These are phyloP conservation scores for Leccinum longicurvipes DNA, from an alignment of 768 basidiomycete genomes.

Conservation along the genomic window DNA sequence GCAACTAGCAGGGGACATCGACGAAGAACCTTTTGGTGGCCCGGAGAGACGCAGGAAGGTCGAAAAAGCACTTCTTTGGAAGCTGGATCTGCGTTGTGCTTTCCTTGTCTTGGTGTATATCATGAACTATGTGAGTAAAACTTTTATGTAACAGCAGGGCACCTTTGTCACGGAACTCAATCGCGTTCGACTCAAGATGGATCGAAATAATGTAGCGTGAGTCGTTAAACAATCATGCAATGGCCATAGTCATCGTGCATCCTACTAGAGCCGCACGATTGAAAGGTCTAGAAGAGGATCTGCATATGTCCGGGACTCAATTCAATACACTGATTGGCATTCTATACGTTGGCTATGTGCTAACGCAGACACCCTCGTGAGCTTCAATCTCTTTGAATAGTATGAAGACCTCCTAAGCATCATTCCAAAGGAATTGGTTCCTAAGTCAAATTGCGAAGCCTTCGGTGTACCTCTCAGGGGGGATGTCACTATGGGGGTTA, in stretches of 20 bases:
- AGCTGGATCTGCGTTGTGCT: slow-evolving; percentile 42
- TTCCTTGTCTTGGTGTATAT: slow-evolving; percentile 46
- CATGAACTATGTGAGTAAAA: slow-evolving; percentile 41
- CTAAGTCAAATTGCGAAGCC: slow-evolving; percentile 62
- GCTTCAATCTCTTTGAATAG: slow-evolving; percentile 19
- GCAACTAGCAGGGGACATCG: slow-evolving; percentile 10
- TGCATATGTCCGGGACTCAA: slow-evolving; percentile 54
- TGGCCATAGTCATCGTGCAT: background rate
- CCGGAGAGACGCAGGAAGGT: slow-evolving; percentile 33
- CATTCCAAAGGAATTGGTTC: slow-evolving; percentile 55
- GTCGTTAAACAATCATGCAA: slow-evolving; percentile 7
- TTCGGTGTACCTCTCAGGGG: slow-evolving; percentile 58
- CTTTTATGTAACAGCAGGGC: background rate
- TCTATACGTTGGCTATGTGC: slow-evolving; percentile 65
- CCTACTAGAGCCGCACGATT: slow-evolving; percentile 60
- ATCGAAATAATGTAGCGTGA: slow-evolving; percentile 65
- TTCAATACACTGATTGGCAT: slow-evolving; percentile 68
- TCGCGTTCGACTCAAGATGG: slow-evolving; percentile 42
- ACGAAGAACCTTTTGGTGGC: slow-evolving; percentile 36
- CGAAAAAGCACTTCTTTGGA: slow-evolving; percentile 41
- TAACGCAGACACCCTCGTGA: slow-evolving; percentile 74
- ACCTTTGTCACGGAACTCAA: background rate
- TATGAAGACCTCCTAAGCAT: background rate
- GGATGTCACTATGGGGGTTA: slow-evolving; percentile 70
- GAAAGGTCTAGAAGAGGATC: slow-evolving; percentile 64